phyloP scores from a whole-genome alignment of 495 filamentous ascomycete species.

The Aspergillus nanangensis region DNA sequence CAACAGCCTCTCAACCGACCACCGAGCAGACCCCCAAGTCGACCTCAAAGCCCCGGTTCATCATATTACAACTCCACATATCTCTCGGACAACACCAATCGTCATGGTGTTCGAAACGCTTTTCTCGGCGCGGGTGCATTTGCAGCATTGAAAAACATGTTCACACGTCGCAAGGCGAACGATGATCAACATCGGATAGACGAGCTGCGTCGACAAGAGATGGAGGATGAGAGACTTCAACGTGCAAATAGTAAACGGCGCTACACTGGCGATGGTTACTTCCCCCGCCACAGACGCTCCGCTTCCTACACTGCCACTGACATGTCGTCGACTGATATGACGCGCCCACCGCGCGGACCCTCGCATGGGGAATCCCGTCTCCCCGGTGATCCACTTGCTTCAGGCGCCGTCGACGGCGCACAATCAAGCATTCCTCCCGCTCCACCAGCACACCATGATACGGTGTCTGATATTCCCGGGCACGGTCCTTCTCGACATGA shows the following conservation, averaged over 20 bases:
- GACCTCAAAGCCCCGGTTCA: slow-evolving; percentile 35
- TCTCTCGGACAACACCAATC: slow-evolving; percentile 28
- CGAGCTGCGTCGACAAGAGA: slow-evolving; percentile 49
- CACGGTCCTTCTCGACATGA: slow-evolving; percentile 19
- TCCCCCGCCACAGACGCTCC: slow-evolving; percentile 50
- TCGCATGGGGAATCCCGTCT: slow-evolving; percentile 26
- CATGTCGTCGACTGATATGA: slow-evolving; percentile 42
- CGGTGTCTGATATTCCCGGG: slow-evolving; percentile 52
- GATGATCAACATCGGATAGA: slow-evolving; percentile 64
- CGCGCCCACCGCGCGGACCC: slow-evolving; percentile 31
- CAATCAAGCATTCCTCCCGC: slow-evolving; percentile 42
- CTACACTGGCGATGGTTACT: slow-evolving; percentile 58
- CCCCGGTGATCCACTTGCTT: too few species aligned
- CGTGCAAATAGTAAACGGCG: slow-evolving; percentile 49
- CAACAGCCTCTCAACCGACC: slow-evolving; percentile 39
- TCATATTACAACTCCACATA: slow-evolving; percentile 44
- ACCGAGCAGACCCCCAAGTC: slow-evolving; percentile 28
- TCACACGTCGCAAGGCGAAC: slow-evolving; percentile 54
- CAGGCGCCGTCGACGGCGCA: slow-evolving; percentile 27
- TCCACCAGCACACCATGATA: slow-evolving; percentile 44
- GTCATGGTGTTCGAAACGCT: slow-evolving; percentile 54
- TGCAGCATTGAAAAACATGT: slow-evolving; percentile 61
- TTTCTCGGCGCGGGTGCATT: slow-evolving; percentile 63
- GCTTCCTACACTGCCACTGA: slow-evolving; percentile 39
- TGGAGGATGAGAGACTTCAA: slow-evolving; percentile 57